phyloP scores from a whole-genome alignment of 2,329 filamentous ascomycete genomes.

The Xylaria sp. region DNA sequence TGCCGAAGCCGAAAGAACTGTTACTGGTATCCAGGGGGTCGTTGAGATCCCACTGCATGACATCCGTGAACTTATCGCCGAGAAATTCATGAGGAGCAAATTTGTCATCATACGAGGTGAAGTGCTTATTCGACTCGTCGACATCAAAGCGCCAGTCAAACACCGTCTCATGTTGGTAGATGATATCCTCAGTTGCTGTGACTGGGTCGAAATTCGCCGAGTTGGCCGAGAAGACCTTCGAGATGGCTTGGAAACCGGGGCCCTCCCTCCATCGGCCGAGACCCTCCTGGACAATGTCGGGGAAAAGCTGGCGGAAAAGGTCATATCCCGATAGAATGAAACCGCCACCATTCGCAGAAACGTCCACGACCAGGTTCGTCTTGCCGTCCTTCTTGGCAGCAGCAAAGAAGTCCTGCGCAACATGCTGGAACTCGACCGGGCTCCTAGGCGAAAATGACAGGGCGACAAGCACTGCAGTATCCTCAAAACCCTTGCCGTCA shows the following conservation, averaged over 20 bases:
- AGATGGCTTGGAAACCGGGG: slow-evolving; percentile 36
- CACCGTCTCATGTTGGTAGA: slow-evolving; percentile 43
- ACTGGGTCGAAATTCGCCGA: slow-evolving; percentile 28
- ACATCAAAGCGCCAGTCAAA: slow-evolving; percentile 50
- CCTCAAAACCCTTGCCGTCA: slow-evolving; percentile 29
- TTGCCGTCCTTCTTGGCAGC: slow-evolving; percentile 42
- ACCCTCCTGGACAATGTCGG: slow-evolving; percentile 39
- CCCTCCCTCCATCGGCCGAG: slow-evolving; percentile 38
- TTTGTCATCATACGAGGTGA: slow-evolving; percentile 43
- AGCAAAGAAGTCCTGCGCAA: slow-evolving; percentile 32
- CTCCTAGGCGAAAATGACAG: slow-evolving; percentile 29
- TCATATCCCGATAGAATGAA: slow-evolving; percentile 51
- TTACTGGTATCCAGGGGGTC: slow-evolving; percentile 39
- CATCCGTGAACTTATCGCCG: slow-evolving; percentile 49
- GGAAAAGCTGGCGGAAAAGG: slow-evolving; percentile 51
- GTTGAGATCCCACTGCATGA: slow-evolving; percentile 48
- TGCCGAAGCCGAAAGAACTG: slow-evolving; percentile 38
- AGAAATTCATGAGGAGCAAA: slow-evolving; percentile 38
- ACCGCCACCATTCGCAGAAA: slow-evolving; percentile 52
- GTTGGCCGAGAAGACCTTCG: slow-evolving; percentile 27
- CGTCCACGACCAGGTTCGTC: slow-evolving; percentile 52
- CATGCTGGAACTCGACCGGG: slow-evolving; percentile 31
- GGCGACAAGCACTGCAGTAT: slow-evolving; percentile 31
- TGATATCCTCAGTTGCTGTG: slow-evolving; percentile 26
- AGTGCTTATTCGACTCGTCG: slow-evolving; percentile 44